Conservation (phyloP, 495 filamentous ascomycete species). For the Echria macrotheca region DNA sequence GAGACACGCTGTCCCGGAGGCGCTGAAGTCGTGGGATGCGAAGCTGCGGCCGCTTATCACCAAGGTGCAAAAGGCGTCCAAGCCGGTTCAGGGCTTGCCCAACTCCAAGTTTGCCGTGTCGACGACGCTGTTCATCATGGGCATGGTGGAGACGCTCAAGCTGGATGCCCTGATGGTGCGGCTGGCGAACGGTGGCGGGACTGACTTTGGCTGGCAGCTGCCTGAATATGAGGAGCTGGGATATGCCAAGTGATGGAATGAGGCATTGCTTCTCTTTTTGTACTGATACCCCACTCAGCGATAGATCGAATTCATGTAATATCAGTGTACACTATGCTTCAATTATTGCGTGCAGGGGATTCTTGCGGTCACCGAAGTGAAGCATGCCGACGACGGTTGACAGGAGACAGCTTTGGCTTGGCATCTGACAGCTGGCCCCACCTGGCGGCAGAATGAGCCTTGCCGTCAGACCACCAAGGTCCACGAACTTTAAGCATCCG, state of each 20-base stretch:
- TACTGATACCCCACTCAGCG: too few relatives aligned
- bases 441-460: not conserved
- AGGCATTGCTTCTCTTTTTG: too few relatives aligned
- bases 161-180: not conserved
- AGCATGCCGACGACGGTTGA: too few relatives aligned
- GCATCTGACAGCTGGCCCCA: not conserved
- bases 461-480: slow-evolving; percentile 3
- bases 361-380: too few relatives aligned
- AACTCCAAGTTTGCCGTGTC: not conserved
- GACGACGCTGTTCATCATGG: not conserved
- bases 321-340: too few relatives aligned
- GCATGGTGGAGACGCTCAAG: not conserved
- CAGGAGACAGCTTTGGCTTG: too few relatives aligned
- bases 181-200: not conserved
- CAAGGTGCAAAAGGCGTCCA: not conserved
- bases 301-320: too few relatives aligned
- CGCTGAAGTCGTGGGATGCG: slow-evolving; percentile 1
- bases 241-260: not conserved
- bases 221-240: not conserved
- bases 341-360: too few relatives aligned
- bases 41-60: not conserved
- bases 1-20: not conserved
- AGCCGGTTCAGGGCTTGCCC: not conserved
- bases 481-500: not conserved
- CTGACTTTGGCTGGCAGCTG: not conserved